A percentile compares a stretch with the other conserved stretches of the same genome.
phyloP scores from a whole-genome alignment of 495 filamentous ascomycete species.

The Aspergillus heteromorphus region DNA sequence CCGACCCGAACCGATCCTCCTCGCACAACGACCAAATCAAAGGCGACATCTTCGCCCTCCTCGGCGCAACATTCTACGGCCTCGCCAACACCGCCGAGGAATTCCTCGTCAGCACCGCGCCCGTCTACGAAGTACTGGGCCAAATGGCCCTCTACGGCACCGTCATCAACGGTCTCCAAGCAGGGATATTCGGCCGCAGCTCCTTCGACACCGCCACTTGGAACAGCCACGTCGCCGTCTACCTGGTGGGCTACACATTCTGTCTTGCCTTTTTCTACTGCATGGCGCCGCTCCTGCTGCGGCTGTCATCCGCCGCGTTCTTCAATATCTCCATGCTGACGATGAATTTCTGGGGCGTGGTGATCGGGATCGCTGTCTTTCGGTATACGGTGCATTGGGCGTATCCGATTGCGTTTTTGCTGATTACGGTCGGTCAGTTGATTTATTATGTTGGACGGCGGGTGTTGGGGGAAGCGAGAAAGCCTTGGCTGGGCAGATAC shows the following conservation, averaged over 20 bases:
- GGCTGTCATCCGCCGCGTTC: slow-evolving; percentile 85
- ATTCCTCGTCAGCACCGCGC: slow-evolving; percentile 80
- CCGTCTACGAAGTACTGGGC: slow-evolving; percentile 88
- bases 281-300: slow-evolving; percentile 78
- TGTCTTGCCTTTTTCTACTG: slow-evolving; percentile 81
- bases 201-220: slow-evolving; percentile 63
- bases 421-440: slow-evolving; percentile 77
- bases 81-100: slow-evolving; percentile 87
- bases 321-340: slow-evolving; percentile 95
- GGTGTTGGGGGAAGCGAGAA: slow-evolving; percentile 76
- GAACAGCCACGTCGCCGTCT: slow-evolving; percentile 66
- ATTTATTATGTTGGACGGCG: slow-evolving; percentile 77
- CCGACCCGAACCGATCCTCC: no score
- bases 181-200: slow-evolving; percentile 79
- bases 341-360: slow-evolving; percentile 93
- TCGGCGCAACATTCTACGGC: slow-evolving; percentile 88
- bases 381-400: slow-evolving; percentile 74
- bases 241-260: slow-evolving; percentile 81
- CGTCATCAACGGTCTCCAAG: slow-evolving; percentile 86
- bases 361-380: slow-evolving; percentile 85
- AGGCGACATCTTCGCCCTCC: slow-evolving; percentile 86
- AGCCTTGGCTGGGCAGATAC: slow-evolving; percentile 87
- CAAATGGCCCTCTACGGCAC: slow-evolving; percentile 87
- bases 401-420: slow-evolving; percentile 92
- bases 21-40: slow-evolving; percentile 65